Conservation (phyloP, 805 yeast genomes). For the Wickerhamomyces bisporus region DNA sequence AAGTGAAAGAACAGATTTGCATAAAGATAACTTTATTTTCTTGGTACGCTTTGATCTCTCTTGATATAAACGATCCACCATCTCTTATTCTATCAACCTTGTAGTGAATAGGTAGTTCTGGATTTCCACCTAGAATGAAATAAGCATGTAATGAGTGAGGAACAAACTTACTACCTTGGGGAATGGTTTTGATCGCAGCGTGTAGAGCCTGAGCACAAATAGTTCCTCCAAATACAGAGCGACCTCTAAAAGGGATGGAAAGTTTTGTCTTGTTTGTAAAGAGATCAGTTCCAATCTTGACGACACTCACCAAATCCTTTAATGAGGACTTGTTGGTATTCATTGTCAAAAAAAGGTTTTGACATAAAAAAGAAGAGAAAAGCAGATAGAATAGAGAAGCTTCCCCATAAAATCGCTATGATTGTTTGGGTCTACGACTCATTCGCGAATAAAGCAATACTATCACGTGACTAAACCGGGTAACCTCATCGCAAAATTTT, state of each 20-base stretch:
- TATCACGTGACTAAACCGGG: constrained; percentile 1
- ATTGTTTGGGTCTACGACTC: too few species aligned
- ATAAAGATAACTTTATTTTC: constrained; percentile 43
- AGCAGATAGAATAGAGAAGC: too few species aligned
- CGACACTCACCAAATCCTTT: constrained; percentile 1
- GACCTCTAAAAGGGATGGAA: constrained; percentile 40
- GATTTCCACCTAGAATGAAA: too few species aligned
- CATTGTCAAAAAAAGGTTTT: neutral
- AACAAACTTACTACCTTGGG: too few species aligned
- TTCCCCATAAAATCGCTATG: too few species aligned
- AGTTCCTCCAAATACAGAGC: constrained; percentile 64
- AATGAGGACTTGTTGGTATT: neutral
- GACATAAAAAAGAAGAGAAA: too few species aligned
- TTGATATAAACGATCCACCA: constrained; percentile 34
- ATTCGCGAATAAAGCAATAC: too few species aligned
- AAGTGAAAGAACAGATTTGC: constrained; percentile 33
- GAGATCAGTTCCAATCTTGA: neutral
- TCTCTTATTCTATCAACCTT: too few species aligned
- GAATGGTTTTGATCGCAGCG: constrained; percentile 9
- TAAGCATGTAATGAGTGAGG: too few species aligned
- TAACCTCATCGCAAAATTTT: neutral
- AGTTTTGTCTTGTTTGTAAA: constrained; percentile 8
- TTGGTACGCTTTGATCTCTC: constrained; percentile 49
- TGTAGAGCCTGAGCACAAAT: constrained; percentile 54
- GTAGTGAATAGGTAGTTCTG: too few species aligned